A percentile compares a stretch with the other conserved stretches of the same genome.
Evolutionary conservation across 768 basidiomycete species (phyloP).

Genomic region (Pholiota molesta): DNA sequence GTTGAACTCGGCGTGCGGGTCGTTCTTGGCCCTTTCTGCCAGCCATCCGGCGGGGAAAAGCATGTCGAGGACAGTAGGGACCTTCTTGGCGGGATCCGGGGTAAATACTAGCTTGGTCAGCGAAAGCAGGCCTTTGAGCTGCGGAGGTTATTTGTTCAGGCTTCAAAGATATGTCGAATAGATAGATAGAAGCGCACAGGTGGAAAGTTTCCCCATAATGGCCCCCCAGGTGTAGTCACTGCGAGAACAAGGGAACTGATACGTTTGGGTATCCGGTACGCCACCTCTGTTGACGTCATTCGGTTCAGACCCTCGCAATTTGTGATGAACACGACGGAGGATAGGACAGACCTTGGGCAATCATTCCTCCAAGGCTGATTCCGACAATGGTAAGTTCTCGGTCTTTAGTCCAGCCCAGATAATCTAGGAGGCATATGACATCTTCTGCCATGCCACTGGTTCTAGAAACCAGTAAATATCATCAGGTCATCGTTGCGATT

Average conservation of each 20-base stretch:
- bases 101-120: slow-evolving; percentile 45
- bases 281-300: slow-evolving; percentile 53
- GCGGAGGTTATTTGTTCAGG: background rate
- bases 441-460: slow-evolving; percentile 83
- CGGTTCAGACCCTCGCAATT: background rate
- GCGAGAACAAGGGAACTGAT: slow-evolving; percentile 67
- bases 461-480: slow-evolving; percentile 35
- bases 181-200: slow-evolving; percentile 46
- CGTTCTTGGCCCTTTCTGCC: slow-evolving; percentile 49
- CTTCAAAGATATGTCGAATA: background rate
- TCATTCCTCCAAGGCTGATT: slow-evolving; percentile 83
- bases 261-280: slow-evolving; percentile 64
- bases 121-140: slow-evolving; percentile 43
- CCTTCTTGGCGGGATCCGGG: slow-evolving; percentile 47
- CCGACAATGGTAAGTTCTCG: slow-evolving; percentile 73
- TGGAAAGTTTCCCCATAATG: slow-evolving; percentile 59
- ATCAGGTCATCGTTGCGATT: no score
- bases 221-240: slow-evolving; percentile 60
- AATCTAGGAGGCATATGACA: slow-evolving; percentile 63
- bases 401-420: slow-evolving; percentile 68
- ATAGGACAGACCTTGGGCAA: slow-evolving; percentile 62
- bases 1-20: slow-evolving; percentile 36
- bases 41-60: slow-evolving; percentile 69
- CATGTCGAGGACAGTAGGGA: slow-evolving; percentile 56
- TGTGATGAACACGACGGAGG: background rate